A percentile compares a stretch with the other conserved stretches of the same genome.
phyloP scores from a whole-genome alignment of 2,329 filamentous ascomycete species.

The Talaromyces verruculosus region DNA sequence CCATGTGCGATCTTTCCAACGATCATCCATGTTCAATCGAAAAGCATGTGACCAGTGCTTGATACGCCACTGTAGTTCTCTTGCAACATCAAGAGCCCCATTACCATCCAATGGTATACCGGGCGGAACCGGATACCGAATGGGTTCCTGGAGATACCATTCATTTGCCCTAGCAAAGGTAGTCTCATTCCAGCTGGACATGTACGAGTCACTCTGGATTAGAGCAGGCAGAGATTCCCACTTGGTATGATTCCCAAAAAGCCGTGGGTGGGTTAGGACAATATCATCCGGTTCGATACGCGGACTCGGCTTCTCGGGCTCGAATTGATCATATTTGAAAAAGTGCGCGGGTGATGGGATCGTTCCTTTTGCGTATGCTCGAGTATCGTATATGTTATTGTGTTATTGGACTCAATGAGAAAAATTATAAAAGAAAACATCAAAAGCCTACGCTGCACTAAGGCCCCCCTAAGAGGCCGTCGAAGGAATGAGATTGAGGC shows the following conservation, averaged over 20 bases:
- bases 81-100: neutral
- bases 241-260: neutral
- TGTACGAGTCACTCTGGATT: neutral
- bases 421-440: too few relatives aligned
- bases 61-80: neutral
- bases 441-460: neutral
- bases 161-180: neutral
- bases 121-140: neutral
- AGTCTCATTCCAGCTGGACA: neutral
- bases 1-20: neutral
- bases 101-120: neutral
- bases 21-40: neutral
- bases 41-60: conserved; percentile 11
- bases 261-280: neutral
- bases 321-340: neutral
- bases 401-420: too few relatives aligned
- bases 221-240: neutral
- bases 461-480: neutral
- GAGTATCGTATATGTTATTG: neutral
- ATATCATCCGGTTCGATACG: neutral
- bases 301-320: neutral
- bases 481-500: neutral
- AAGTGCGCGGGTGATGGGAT: neutral
- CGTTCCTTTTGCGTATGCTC: neutral
- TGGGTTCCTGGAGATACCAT: neutral